Conservation (phyloP, 176 grass and related monocot species). For the Zoysia japonica region DNA sequence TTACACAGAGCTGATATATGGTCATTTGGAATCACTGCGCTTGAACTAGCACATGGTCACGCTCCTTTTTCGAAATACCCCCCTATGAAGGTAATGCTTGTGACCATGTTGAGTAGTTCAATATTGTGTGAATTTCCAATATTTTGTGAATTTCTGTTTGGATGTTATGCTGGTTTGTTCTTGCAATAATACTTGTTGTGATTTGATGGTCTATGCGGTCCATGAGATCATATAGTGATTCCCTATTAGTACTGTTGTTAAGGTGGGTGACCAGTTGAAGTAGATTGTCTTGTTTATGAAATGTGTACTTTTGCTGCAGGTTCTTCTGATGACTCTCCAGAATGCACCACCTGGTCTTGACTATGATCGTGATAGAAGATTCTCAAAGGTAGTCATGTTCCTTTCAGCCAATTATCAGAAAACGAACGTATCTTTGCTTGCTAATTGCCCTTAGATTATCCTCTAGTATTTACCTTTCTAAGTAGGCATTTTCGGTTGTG, state of each 20-base stretch:
- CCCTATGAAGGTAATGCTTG: constrained; percentile 84
- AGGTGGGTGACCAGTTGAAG: not conserved
- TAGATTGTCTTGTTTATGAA: constrained; percentile 9
- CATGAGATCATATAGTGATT: constrained; percentile 12
- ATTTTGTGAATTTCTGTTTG: constrained; percentile 6
- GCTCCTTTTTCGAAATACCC: constrained; percentile 99
- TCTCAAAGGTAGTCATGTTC: constrained; percentile 89
- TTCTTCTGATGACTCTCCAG: constrained; percentile 99
- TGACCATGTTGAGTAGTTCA: not conserved
- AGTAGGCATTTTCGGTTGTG: constrained; percentile 73
- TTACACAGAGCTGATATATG: constrained; percentile 94
- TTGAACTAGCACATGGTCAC: constrained; percentile 97
- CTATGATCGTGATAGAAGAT: constrained; percentile 96
- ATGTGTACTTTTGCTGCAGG: constrained; percentile 48
- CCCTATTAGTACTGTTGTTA: not conserved
- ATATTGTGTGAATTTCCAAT: not conserved
- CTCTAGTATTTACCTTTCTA: constrained; percentile 49
- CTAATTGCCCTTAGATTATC: constrained; percentile 5
- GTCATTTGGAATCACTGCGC: constrained; percentile 99
- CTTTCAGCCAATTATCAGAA: constrained; percentile 49
- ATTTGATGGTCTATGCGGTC: not conserved
- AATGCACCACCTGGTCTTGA: constrained; percentile 99
- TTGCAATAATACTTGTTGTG: not conserved
- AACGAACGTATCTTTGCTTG: constrained; percentile 25
- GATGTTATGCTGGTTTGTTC: not conserved